These are phyloP conservation scores for Ganoderma sinense DNA, from an alignment of 1,284 basidiomycete genomes.

Conservation along the genomic window DNA sequence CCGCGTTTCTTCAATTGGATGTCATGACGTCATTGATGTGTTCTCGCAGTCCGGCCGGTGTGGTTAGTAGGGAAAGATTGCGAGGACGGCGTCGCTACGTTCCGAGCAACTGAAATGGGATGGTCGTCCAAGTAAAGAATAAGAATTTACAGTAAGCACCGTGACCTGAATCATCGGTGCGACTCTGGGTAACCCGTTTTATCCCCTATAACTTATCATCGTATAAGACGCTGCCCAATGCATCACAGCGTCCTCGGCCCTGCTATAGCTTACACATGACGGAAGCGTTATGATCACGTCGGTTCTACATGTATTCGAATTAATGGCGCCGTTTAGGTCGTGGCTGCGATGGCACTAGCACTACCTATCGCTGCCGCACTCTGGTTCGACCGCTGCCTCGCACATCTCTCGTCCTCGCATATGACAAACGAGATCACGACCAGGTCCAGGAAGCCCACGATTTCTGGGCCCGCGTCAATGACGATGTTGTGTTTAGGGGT, in stretches of 20 bases:
- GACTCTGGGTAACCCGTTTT: too few relatives aligned
- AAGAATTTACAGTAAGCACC: too few relatives aligned
- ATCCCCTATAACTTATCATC: too few relatives aligned
- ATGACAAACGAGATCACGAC: constrained; percentile 15
- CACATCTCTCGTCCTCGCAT: constrained; percentile 9
- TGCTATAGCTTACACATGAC: neutral
- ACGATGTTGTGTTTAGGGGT: neutral
- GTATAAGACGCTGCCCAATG: too few relatives aligned
- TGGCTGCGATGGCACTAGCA: neutral
- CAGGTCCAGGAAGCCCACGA: constrained; percentile 8
- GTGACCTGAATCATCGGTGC: too few relatives aligned
- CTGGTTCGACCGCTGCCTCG: neutral
- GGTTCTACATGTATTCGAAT: neutral
- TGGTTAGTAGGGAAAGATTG: neutral
- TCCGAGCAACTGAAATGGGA: too few relatives aligned
- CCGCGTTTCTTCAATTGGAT: neutral
- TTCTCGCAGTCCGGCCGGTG: neutral
- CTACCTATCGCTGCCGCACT: neutral
- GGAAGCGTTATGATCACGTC: neutral
- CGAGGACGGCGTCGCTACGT: too few relatives aligned
- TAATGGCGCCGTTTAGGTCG: neutral
- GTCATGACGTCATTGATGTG: neutral
- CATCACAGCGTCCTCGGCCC: too few relatives aligned
- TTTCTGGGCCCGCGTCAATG: constrained; percentile 2
- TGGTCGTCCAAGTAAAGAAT: too few relatives aligned